These are phyloP conservation scores for Malus hybrid DNA, from an alignment of 331 rosid species.

Conservation along the genomic window DNA sequence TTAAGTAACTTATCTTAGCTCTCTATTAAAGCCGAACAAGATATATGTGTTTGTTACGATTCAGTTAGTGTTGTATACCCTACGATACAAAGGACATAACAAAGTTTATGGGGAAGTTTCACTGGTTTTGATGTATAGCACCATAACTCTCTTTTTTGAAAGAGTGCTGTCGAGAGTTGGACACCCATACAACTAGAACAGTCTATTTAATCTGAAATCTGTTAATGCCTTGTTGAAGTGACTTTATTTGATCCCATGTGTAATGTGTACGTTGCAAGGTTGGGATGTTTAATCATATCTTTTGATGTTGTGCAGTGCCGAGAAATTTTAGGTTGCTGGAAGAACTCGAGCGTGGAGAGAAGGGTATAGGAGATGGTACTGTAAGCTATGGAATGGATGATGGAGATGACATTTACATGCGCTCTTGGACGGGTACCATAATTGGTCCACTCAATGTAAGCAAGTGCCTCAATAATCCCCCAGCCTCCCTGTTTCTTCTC, in stretches of 20 bases:
- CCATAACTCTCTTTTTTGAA: background rate
- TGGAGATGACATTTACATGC: constrained; percentile 98
- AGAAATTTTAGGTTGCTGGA: constrained; percentile 90
- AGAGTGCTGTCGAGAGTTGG: background rate
- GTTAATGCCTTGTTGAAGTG: background rate
- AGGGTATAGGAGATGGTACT: constrained; percentile 89
- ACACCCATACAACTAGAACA: background rate
- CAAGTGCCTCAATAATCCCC: background rate
- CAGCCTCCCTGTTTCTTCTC: background rate
- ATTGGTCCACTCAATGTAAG: constrained; percentile 98
- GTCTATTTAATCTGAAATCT: background rate
- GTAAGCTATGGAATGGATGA: constrained; percentile 99
- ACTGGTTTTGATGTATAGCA: background rate
- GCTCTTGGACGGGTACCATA: constrained; percentile 98
- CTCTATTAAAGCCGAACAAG: background rate
- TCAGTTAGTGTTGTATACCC: background rate
- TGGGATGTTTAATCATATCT: background rate
- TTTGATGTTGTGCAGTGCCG: constrained; percentile 46
- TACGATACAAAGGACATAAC: too few species aligned
- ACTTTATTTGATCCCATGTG: background rate
- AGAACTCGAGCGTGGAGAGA: constrained; percentile 88
- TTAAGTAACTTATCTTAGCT: background rate
- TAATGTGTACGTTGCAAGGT: background rate
- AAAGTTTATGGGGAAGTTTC: too few species aligned
- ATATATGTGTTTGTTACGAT: background rate